Percentiles rank a stretch among this genome's conserved stretches.
These are phyloP conservation scores for Aspergillus oerlinghausenensis DNA, from an alignment of 2,329 filamentous ascomycete species.

Conservation along the genomic window DNA sequence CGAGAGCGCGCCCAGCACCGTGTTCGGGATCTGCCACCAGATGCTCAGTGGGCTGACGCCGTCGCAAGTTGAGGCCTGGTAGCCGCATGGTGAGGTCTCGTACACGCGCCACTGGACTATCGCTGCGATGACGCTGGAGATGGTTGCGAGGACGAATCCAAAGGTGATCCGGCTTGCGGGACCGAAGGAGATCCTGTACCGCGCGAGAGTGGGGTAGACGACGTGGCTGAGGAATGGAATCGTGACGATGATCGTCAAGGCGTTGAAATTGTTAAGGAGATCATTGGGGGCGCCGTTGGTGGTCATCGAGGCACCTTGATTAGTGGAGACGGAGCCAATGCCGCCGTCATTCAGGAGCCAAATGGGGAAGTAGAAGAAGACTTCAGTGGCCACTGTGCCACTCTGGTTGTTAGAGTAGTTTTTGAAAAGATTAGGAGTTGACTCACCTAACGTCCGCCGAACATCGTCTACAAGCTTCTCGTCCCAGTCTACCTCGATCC, in stretches of 20 bases:
- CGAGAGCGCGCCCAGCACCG: constrained; percentile 34
- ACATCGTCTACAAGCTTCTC: constrained; percentile 36
- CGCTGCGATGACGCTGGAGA: constrained; percentile 38
- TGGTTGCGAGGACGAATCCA: constrained; percentile 47
- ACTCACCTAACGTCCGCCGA: constrained; percentile 23
- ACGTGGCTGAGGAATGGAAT: constrained; percentile 47
- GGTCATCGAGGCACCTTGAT: constrained; percentile 46
- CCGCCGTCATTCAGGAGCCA: constrained; percentile 42
- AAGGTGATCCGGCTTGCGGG: constrained; percentile 49
- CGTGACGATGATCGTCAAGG: constrained; percentile 45
- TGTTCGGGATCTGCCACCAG: constrained; percentile 41
- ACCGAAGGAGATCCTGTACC: constrained; percentile 42
- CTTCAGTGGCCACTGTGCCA: constrained; percentile 24
- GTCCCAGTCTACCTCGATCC: constrained; percentile 28
- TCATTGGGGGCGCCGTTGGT: constrained; percentile 51
- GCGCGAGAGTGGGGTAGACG: constrained; percentile 45
- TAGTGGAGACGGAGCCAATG: constrained; percentile 48
- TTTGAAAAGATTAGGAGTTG: not conserved
- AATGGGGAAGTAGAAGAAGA: constrained; percentile 38
- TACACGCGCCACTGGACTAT: constrained; percentile 47
- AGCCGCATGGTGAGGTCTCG: constrained; percentile 42
- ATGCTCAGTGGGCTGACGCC: constrained; percentile 38
- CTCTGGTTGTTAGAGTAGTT: not conserved
- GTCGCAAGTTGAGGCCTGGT: constrained; percentile 37
- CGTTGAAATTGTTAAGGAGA: constrained; percentile 48